A percentile compares a stretch with the other conserved stretches of the same genome.
These are phyloP conservation scores for Rhynchospora tenuis DNA, from an alignment of 176 grass and related monocot species.

Conservation along the genomic window DNA sequence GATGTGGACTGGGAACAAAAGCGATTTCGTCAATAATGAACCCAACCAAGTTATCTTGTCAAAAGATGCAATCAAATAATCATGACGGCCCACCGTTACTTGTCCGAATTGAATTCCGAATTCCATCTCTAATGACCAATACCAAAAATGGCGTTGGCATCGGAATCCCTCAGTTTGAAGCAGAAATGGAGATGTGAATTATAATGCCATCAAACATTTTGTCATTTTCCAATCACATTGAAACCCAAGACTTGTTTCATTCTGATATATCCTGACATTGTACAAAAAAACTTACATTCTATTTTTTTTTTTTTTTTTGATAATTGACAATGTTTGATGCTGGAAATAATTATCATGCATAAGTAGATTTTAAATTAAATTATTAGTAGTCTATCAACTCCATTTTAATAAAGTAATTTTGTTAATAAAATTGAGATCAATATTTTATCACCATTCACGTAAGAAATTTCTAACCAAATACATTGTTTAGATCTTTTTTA, in stretches of 20 bases:
- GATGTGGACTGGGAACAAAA: background rate
- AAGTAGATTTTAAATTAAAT: background rate
- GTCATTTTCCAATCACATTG: background rate
- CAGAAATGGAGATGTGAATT: background rate
- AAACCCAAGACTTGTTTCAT: too few species aligned
- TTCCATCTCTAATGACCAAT: too few species aligned
- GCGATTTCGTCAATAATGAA: too few species aligned
- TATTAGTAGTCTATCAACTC: background rate
- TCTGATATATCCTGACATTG: too few species aligned
- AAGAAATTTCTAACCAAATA: background rate
- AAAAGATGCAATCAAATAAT: background rate
- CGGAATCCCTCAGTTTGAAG: background rate
- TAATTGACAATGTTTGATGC: background rate
- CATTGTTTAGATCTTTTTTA: too few species aligned
- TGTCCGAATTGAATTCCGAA: background rate
- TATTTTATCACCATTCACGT: background rate
- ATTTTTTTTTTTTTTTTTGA: background rate
- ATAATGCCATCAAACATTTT: background rate
- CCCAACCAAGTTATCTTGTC: too few species aligned
- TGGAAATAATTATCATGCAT: background rate
- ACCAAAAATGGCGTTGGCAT: background rate
- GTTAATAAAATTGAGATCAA: background rate
- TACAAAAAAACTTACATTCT: background rate
- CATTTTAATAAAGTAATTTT: too few species aligned
- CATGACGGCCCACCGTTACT: background rate